A percentile compares a stretch with the other conserved stretches of the same genome.
Evolutionary conservation across 2,329 filamentous ascomycete genomes (phyloP).

Genomic region (Knoxdaviesia proteae): DNA sequence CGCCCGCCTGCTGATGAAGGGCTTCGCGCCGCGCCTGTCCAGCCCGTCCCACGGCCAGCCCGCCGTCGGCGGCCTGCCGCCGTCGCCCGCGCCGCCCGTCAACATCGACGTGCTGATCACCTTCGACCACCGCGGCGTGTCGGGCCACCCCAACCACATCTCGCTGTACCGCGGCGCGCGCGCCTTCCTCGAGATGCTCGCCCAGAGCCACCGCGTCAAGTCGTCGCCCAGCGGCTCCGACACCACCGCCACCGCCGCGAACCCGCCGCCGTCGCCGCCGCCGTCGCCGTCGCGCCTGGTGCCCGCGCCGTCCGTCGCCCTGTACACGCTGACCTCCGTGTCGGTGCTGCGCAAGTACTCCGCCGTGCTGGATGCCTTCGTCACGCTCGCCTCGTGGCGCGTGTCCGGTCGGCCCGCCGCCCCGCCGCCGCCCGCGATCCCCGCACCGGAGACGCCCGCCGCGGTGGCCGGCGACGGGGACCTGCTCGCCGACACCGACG

Average conservation of each 20-base stretch:
- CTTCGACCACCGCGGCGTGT: conserved; percentile 69
- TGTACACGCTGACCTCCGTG: conserved; percentile 69
- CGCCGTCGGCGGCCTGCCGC: conserved; percentile 7
- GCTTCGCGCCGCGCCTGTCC: conserved; percentile 49
- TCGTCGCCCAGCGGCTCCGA: conserved; percentile 16
- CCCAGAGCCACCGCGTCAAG: conserved; percentile 29
- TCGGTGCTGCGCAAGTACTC: conserved; percentile 62
- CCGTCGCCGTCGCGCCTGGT: conserved; percentile 14
- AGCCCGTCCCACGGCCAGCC: conserved; percentile 4
- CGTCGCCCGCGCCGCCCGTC: conserved; percentile 18
- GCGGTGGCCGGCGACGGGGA: conserved; percentile 5
- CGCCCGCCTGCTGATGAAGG: conserved; percentile 44
- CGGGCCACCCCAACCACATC: conserved; percentile 81
- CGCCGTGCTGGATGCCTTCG: conserved; percentile 53
- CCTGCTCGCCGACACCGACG: conserved; percentile 3
- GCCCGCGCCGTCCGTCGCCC: conserved; percentile 45
- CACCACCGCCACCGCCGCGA: neutral
- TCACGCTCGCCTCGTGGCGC: conserved; percentile 41
- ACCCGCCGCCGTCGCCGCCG: neutral
- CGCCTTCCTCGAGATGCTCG: conserved; percentile 46
- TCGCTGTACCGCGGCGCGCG: conserved; percentile 69
- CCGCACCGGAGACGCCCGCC: neutral
- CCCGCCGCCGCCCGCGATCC: neutral
- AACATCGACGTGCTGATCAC: conserved; percentile 71
- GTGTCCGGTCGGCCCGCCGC: conserved; percentile 13